Evolutionary conservation across 768 basidiomycete genomes (phyloP).

Genomic region (Boletus rubropictus): DNA sequence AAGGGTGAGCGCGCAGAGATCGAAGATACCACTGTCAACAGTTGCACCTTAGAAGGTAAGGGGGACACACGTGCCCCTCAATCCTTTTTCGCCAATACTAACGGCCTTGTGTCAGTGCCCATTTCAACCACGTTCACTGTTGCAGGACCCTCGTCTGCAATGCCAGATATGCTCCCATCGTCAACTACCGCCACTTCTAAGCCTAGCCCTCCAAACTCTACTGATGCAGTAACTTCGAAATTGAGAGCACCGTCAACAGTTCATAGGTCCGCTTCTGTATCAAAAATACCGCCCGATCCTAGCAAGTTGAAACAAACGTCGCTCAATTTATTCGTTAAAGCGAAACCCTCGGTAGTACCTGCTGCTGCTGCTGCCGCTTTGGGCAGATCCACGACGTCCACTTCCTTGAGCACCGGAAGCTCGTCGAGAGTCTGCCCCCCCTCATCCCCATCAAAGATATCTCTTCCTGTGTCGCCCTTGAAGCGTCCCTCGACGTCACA

Average conservation of each 20-base stretch:
- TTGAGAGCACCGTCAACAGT: background rate
- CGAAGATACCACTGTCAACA: background rate
- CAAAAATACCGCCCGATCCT: slow-evolving; percentile 9
- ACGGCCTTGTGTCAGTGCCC: slow-evolving; percentile 3
- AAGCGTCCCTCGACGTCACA: slow-evolving; percentile 14
- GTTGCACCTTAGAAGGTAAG: slow-evolving; percentile 2
- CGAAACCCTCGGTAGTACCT: background rate
- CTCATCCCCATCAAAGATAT: slow-evolving; percentile 28
- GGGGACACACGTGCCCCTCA: background rate
- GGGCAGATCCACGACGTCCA: background rate
- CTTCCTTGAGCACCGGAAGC: slow-evolving; percentile 7
- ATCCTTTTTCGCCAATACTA: background rate
- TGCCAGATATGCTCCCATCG: background rate
- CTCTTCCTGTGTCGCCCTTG: slow-evolving; percentile 18
- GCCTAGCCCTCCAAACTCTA: slow-evolving; percentile 9
- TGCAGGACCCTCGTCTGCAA: background rate
- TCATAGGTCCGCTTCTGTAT: slow-evolving; percentile 8
- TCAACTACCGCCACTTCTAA: slow-evolving; percentile 1
- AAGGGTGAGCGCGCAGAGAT: background rate
- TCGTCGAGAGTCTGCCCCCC: slow-evolving; percentile 2
- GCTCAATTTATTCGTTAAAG: slow-evolving; percentile 19
- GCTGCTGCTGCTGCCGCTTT: no score
- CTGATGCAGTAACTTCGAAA: background rate
- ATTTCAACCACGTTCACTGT: background rate
- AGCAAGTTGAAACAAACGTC: slow-evolving; percentile 25